Percentiles rank a stretch among this genome's conserved stretches.
Evolutionary conservation across 352 stramenopile genomes (phyloP).

Genomic region (Aphanomyces invadans): DNA sequence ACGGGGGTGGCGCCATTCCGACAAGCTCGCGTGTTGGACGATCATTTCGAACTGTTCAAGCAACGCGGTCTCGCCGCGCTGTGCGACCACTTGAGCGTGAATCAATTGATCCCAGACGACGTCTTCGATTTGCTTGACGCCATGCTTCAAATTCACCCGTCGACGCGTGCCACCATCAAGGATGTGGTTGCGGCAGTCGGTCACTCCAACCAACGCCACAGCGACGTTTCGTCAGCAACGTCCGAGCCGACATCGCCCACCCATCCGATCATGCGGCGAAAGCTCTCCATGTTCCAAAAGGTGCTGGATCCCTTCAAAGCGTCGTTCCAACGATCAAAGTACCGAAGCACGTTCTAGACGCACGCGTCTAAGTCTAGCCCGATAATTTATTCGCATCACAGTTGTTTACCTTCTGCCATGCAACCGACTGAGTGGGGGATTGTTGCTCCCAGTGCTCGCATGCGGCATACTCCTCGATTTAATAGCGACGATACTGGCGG

Average conservation of each 20-base stretch:
- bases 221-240: not conserved
- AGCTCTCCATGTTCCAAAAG: constrained; percentile 17
- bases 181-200: not conserved
- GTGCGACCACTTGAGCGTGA: not conserved
- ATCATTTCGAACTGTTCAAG: constrained; percentile 46
- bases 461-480: too few relatives aligned
- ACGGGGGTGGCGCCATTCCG: constrained; percentile 54
- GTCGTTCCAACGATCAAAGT: not conserved
- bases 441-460: too few relatives aligned
- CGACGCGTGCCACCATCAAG: not conserved
- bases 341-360: not conserved
- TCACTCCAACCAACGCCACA: not conserved
- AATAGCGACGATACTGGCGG: too few relatives aligned
- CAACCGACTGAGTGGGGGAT: too few relatives aligned
- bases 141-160: constrained; percentile 8
- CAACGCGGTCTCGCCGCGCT: constrained; percentile 26
- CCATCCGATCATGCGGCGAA: not conserved
- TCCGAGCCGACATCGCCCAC: not conserved
- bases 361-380: too few relatives aligned
- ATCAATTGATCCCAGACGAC: constrained; percentile 8
- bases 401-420: too few relatives aligned
- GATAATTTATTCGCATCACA: too few relatives aligned
- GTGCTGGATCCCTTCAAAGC: constrained; percentile 13
- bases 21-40: constrained; percentile 34
- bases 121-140: constrained; percentile 1